Evolutionary conservation across 352 stramenopile species (phyloP), one percentile per base, ranked within the genome.

Genomic region (Thalassiosira exigua): DNA sequence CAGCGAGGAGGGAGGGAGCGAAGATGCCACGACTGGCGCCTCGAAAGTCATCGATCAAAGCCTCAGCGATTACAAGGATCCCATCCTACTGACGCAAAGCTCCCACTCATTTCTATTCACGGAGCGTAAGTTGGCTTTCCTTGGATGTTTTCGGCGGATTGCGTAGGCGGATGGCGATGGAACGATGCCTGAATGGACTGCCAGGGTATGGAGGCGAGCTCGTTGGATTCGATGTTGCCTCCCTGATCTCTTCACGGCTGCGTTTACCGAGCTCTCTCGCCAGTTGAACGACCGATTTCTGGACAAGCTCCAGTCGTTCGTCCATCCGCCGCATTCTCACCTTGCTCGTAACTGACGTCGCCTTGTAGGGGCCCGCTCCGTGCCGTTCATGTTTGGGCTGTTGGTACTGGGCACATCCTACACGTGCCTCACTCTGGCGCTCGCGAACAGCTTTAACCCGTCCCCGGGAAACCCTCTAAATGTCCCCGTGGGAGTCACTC

Each of bases 81-180:
- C 65, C 12, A 74, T 74, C 14, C 19, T 32, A 2, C 39, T 67
- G 9, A n/a, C 39, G 1, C 9, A 74, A 56, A 66, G 51, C 42
- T 66, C 65, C 19, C 53, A 74, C 27, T 58, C 65, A 3, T 58
- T 68, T 19, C 53, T 75, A 14, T 75, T 68, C 44, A 68, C 67
- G 19, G 67, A 75, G 46, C 67, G 53, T 30, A 42, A 7, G 36
- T 44, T n/a, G n/a, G n/a, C n/a, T n/a, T n/a, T n/a, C n/a, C n/a
- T n/a, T n/a, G n/a, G n/a, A n/a, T n/a, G n/a, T n/a, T n/a, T n/a
- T n/a, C n/a, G n/a, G n/a, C n/a, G n/a, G n/a, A n/a, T n/a, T n/a
- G n/a, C n/a, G n/a, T n/a, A n/a, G n/a, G n/a, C n/a, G n/a, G n/a
- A n/a, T n/a, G n/a, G n/a, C n/a, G n/a, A n/a, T n/a, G n/a, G n/a